Base-by-base conservation (phyloP, 2,329 filamentous ascomycete species). In the Leptographium flavum region DNA sequence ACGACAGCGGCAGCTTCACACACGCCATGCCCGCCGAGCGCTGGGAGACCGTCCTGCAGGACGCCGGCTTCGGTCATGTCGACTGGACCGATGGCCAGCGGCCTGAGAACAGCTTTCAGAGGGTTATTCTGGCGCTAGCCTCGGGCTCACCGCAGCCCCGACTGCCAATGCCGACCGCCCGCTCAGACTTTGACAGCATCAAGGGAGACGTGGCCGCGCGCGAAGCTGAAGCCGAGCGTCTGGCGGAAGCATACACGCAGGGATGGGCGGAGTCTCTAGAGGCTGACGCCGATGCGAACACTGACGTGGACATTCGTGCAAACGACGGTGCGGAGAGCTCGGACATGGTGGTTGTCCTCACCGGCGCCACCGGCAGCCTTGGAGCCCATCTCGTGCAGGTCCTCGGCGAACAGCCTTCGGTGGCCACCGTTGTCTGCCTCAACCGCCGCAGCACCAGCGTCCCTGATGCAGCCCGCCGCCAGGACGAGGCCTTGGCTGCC, bases 371-470 rank as follows among this genome's bases (percentile, higher is more conserved):
- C 0, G 65, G 65, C 3, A 61, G 62, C 41, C 53, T 68, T 0
- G 66, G 65, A 1, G 38, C 53, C 0, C 61, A 68, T 46, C 45
- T 67, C 1, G 60, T 62, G 3, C 43, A 47, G 2, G 36, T 57
- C 5, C 44, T 62, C 3, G 58, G 62, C 10, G 19, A 47, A 0
- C 52, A 49, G 0, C 36, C 57, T 0, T 49, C 54, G 13, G 60
- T 67, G 4, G n/a, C 43, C 3, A 46, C 35, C 3, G 55, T 63
- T 1, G 48, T 71, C 5, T 74, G 70, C 46, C 50, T 75, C 13
- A 75, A 74, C 51, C 63, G 70, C 2, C 50, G 49, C 7, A 59
- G 52, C 21, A 56, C 47, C 4, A 47, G 15, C 40, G 42, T 35
- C 3, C 55, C 60, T 5, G 27, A 28, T 28, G 49, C 60, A 4